Conservation (phyloP, 371 early-diverging fungal genomes). For the Saksenaea oblongispora region DNA sequence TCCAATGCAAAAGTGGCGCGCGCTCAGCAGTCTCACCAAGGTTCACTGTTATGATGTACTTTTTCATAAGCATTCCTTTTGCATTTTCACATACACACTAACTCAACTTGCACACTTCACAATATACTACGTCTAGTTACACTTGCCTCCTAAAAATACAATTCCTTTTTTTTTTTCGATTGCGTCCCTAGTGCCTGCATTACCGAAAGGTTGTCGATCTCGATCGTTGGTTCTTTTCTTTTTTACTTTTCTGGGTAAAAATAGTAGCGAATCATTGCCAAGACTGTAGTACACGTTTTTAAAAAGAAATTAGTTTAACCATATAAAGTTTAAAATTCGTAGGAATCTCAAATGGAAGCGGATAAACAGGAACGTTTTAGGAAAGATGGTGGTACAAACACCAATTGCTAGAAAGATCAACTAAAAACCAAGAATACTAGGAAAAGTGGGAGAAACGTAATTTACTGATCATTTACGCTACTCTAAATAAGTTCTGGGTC, state of each 20-base stretch:
- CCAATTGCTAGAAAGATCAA: neutral
- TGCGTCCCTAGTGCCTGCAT: neutral
- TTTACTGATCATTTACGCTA: too few species aligned
- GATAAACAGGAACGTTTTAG: neutral
- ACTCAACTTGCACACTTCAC: neutral
- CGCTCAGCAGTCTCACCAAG: neutral
- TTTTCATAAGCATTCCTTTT: neutral
- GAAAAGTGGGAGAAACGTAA: too few species aligned
- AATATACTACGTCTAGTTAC: neutral
- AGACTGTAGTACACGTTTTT: neutral
- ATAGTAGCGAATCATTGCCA: neutral
- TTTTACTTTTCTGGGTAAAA: neutral
- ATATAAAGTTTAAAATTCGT: neutral
- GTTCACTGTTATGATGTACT: neutral
- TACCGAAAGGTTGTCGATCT: neutral
- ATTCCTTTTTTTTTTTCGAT: neutral
- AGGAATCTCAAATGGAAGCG: neutral
- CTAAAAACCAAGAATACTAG: neutral
- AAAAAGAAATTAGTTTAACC: conserved; percentile 4
- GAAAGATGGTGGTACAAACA: neutral
- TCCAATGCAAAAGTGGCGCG: neutral
- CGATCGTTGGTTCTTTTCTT: neutral
- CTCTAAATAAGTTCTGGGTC: too few species aligned
- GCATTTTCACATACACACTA: neutral
- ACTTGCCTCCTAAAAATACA: neutral